Conservation (phyloP, 164 flowering plant species). For the Nelumbo lutea region DNA sequence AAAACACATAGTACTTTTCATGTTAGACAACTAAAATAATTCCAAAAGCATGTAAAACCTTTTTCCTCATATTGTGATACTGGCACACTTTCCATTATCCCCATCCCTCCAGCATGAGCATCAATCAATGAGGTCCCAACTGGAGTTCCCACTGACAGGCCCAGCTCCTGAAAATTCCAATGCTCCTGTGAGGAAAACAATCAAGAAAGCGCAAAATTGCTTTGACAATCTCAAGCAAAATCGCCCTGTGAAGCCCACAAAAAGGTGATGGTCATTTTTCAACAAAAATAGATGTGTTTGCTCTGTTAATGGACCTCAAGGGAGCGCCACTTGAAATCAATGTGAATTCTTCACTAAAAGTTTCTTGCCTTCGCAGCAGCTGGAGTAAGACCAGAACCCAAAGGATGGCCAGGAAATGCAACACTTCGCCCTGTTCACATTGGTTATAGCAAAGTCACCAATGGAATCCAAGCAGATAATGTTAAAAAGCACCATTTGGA, state of each 20-base stretch:
- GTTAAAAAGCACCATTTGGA: neutral
- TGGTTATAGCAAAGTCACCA: constrained; percentile 7
- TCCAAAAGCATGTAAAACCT: constrained; percentile 33
- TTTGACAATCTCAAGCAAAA: constrained; percentile 9
- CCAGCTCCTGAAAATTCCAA: constrained; percentile 66
- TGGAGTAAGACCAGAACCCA: constrained; percentile 88
- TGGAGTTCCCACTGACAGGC: constrained; percentile 71
- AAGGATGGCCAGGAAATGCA: constrained; percentile 95
- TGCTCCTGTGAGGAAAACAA: constrained; percentile 3
- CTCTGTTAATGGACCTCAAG: constrained; percentile 38
- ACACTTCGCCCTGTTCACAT: constrained; percentile 87
- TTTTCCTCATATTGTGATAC: constrained; percentile 32
- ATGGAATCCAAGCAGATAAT: constrained; percentile 6
- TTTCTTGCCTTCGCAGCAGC: constrained; percentile 94
- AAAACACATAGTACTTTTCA: neutral
- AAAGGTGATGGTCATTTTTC: constrained; percentile 8
- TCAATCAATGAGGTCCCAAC: constrained; percentile 93
- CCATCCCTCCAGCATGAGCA: constrained; percentile 99
- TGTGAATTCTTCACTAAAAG: constrained; percentile 34
- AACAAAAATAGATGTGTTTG: constrained; percentile 16
- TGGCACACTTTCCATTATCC: constrained; percentile 82
- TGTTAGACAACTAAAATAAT: neutral
- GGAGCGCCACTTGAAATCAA: constrained; percentile 40
- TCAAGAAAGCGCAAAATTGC: constrained; percentile 7
- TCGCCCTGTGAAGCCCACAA: constrained; percentile 24